These are phyloP conservation scores for Nicotiana knightiana DNA, from an alignment of 257 asterid genomes.

Conservation along the genomic window DNA sequence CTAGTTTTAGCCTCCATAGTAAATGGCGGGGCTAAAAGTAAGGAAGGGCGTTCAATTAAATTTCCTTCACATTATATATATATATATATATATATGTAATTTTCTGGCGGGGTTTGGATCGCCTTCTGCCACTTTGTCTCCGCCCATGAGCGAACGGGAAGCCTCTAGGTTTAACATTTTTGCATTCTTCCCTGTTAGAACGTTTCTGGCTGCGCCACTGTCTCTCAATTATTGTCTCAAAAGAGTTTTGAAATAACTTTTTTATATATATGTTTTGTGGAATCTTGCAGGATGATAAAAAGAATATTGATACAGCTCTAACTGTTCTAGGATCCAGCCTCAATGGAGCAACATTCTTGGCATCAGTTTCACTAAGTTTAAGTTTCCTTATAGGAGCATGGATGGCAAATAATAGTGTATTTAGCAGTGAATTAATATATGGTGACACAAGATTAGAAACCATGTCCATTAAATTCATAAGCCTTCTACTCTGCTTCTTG, in stretches of 20 bases:
- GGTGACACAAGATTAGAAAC: slow-evolving; percentile 33
- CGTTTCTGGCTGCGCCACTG: neutral
- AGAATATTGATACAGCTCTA: slow-evolving; percentile 11
- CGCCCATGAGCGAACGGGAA: too few relatives aligned
- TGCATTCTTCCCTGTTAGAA: neutral
- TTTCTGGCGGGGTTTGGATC: too few relatives aligned
- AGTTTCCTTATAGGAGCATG: slow-evolving; percentile 47
- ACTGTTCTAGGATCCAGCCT: slow-evolving; percentile 19
- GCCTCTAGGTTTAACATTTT: neutral
- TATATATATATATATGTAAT: too few relatives aligned
- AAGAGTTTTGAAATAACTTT: neutral
- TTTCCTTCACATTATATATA: neutral
- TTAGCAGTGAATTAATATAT: slow-evolving; percentile 28
- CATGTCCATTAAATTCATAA: slow-evolving; percentile 30
- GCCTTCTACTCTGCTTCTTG: slow-evolving; percentile 28
- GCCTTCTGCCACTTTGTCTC: too few relatives aligned
- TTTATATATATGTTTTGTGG: neutral
- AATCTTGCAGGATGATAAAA: slow-evolving; percentile 5
- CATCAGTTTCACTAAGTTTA: slow-evolving; percentile 41
- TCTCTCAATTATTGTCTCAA: neutral
- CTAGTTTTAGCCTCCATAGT: neutral
- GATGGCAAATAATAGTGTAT: slow-evolving; percentile 37
- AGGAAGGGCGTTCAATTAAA: neutral
- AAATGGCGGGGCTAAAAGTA: neutral
- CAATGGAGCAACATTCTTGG: slow-evolving; percentile 39